phyloP scores from a whole-genome alignment of 2,329 filamentous ascomycete species.

The Colletotrichum sp. region DNA sequence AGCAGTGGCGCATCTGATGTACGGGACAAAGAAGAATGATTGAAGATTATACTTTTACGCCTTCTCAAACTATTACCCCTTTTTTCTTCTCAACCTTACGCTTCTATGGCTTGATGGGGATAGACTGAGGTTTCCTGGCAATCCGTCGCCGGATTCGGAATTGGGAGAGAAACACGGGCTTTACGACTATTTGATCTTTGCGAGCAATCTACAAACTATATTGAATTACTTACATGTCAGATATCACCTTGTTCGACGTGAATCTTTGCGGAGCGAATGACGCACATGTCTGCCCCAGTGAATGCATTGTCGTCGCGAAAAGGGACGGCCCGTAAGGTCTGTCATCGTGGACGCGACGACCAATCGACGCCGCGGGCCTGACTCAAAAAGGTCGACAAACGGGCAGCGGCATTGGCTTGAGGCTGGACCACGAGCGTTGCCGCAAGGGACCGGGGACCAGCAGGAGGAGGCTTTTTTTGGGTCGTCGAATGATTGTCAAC shows the following conservation, averaged over 20 bases:
- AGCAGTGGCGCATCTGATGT: slow-evolving; percentile 5
- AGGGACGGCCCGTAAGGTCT: background rate
- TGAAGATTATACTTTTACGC: slow-evolving; percentile 16
- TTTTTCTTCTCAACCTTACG: slow-evolving; percentile 12
- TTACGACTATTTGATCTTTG: background rate
- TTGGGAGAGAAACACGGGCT: slow-evolving; percentile 19
- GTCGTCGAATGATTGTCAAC: background rate
- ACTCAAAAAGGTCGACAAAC: background rate
- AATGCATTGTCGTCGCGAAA: background rate
- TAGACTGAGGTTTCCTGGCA: slow-evolving; percentile 41
- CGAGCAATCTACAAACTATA: background rate
- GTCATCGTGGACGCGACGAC: background rate
- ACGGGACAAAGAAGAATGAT: slow-evolving; percentile 29
- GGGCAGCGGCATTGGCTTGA: background rate
- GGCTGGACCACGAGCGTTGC: background rate
- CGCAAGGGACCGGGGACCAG: background rate
- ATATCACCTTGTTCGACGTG: no score
- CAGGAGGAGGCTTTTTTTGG: background rate
- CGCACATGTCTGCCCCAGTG: background rate
- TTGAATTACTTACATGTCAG: background rate
- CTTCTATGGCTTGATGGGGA: slow-evolving; percentile 31
- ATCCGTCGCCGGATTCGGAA: slow-evolving; percentile 50
- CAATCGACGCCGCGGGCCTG: background rate
- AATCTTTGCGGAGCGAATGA: background rate
- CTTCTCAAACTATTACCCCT: background rate